These are phyloP conservation scores for Lenwebbia sp. DNA, from an alignment of 345 rosid species.

Conservation along the genomic window DNA sequence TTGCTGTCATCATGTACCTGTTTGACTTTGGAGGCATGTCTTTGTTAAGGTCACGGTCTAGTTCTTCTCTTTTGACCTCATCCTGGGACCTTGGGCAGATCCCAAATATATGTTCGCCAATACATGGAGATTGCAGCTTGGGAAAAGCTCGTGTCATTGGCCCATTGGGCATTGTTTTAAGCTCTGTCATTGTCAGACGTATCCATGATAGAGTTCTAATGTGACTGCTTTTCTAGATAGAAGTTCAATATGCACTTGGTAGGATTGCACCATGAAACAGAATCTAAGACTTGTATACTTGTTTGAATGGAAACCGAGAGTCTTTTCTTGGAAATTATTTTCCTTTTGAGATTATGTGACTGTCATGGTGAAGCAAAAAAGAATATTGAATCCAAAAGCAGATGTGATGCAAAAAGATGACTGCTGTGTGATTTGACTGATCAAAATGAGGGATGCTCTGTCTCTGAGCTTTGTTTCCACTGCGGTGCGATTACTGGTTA, in stretches of 20 bases:
- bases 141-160: not conserved
- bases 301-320: not conserved
- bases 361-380: not conserved
- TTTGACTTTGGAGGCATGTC: not conserved
- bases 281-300: not conserved
- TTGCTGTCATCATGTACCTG: not conserved
- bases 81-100: not conserved
- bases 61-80: not conserved
- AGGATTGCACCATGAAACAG: not conserved
- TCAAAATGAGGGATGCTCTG: not conserved
- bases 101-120: not conserved
- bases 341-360: not conserved
- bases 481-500: not conserved
- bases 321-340: not conserved
- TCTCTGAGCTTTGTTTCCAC: not conserved
- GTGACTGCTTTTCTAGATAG: not conserved
- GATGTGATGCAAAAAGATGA: not conserved
- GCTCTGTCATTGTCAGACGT: not conserved
- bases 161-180: not conserved
- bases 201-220: not conserved
- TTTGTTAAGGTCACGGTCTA: not conserved
- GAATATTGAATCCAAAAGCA: not conserved
- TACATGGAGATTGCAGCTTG: not conserved
- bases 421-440: not conserved
- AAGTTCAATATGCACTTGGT: not conserved